Evolutionary conservation across 2,329 filamentous ascomycete genomes (phyloP), one percentile per base, ranked within the genome.

Genomic region (Aspergillus udagawae): DNA sequence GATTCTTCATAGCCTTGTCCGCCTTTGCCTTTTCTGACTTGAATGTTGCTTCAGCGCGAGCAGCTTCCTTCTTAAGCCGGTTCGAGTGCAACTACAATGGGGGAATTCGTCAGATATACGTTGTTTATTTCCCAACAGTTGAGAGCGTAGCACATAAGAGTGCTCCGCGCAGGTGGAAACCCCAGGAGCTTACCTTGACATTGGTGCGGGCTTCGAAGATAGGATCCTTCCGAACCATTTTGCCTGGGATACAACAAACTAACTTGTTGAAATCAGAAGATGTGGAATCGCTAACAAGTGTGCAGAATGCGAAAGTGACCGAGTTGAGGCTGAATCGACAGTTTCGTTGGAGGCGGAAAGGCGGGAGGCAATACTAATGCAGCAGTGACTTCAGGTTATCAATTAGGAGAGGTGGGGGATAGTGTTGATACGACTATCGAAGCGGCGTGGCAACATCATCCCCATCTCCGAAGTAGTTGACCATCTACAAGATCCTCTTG

Each of bases 21-120:
- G 77, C 74, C 68, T 79, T 79, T 48, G 73, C 72, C 59, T 78
- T 77, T 67, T 80, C 77, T n/a, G 76, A 68, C 60, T 78, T 77
- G 60, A 71, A 77, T 51, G 77, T 78, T 25, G 75, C 64, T 64
- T 79, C 76, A 21, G 77, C 77, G 53, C 77, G 75, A 53, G 70
- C 67, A 48, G 77, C 76, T 67, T 80, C 77, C 64, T 79, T 77
- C 57, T 78, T 79, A 32, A 79, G 72, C 28, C 77, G 75, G 65
- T 79, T 79, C 47, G 75, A 78, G 57, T 79, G 77, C 56, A 79
- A 70, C 77, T 79, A 60, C 48, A 32, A 14, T 25, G 12, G 7
- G 6, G 10, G 21, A 23, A 23, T 27, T 17, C 5, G 32, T 38
- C 32, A 38, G 32, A 32, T 14, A 32, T 32, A 4, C 4, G 9